A percentile compares a stretch with the other conserved stretches of the same genome.
phyloP scores from a whole-genome alignment of 2,329 filamentous ascomycete genomes.

The Colletotrichum shisoi region DNA sequence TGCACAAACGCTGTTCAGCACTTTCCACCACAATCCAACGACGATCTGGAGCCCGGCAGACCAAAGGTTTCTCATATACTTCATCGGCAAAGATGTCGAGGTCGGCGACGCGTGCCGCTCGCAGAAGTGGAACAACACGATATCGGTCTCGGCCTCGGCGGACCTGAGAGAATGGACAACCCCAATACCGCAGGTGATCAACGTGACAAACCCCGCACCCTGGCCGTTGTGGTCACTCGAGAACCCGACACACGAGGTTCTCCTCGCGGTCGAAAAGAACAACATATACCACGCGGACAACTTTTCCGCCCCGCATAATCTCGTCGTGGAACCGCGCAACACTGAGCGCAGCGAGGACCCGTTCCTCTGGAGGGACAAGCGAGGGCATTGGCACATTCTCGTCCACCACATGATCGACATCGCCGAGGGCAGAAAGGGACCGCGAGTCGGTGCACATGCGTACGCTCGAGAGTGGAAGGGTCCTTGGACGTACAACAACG shows the following conservation, averaged over 20 bases:
- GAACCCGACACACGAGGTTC: constrained; percentile 45
- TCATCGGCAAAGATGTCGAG: constrained; percentile 51
- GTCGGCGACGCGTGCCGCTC: constrained; percentile 28
- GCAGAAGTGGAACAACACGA: constrained; percentile 39
- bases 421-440: constrained; percentile 44
- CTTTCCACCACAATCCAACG: constrained; percentile 58
- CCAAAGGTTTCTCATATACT: constrained; percentile 55
- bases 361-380: constrained; percentile 48
- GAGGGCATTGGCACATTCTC: constrained; percentile 48
- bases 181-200: constrained; percentile 28
- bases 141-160: constrained; percentile 43
- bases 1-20: constrained; percentile 50
- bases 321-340: constrained; percentile 40
- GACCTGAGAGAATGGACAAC: constrained; percentile 23
- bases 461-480: constrained; percentile 44
- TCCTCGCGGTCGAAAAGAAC: constrained; percentile 49
- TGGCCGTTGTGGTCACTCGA: constrained; percentile 49
- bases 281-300: constrained; percentile 46
- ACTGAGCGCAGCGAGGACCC: constrained; percentile 44
- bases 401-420: constrained; percentile 46
- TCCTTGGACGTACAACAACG: constrained; percentile 45
- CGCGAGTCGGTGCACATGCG: constrained; percentile 45
- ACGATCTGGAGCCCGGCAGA: constrained; percentile 56
- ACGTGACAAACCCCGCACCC: constrained; percentile 54
- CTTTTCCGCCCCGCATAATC: constrained; percentile 47